These are phyloP conservation scores for Yamadazyma jaroonii DNA, from an alignment of 1,139 yeast genomes.

Conservation along the genomic window DNA sequence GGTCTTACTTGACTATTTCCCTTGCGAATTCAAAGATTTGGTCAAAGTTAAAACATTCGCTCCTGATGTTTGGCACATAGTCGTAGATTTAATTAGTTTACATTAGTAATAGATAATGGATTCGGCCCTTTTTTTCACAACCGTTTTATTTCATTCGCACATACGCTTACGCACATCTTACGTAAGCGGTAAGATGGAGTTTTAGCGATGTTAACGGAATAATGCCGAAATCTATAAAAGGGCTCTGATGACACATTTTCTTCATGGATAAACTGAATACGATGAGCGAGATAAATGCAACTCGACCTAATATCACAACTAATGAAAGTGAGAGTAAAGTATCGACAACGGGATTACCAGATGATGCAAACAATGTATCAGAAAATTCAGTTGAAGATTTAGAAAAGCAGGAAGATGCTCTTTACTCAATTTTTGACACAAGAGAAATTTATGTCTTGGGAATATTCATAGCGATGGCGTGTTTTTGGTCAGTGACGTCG, in stretches of 20 bases:
- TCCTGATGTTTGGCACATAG: conserved; percentile 81
- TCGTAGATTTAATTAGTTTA: conserved; percentile 44
- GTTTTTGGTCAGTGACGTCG: conserved; percentile 63
- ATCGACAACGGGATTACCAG: not conserved
- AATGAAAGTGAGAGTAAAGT: too few relatives aligned
- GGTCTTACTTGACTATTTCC: conserved; percentile 12
- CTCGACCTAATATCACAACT: too few relatives aligned
- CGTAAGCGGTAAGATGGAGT: too few relatives aligned
- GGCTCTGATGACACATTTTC: too few relatives aligned
- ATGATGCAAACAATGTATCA: too few relatives aligned
- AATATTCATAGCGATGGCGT: conserved; percentile 23
- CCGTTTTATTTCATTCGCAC: too few relatives aligned
- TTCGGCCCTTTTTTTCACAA: too few relatives aligned
- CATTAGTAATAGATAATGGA: too few relatives aligned
- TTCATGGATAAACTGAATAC: not conserved
- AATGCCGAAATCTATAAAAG: too few relatives aligned
- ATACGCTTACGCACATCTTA: too few relatives aligned
- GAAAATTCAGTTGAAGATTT: conserved; percentile 1
- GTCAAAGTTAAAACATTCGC: conserved; percentile 81
- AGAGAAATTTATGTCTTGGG: conserved; percentile 21
- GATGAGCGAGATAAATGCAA: not conserved
- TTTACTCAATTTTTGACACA: conserved; percentile 11
- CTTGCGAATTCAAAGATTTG: conserved; percentile 23
- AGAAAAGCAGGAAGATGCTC: conserved; percentile 3
- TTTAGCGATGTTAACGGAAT: too few relatives aligned